Conservation (phyloP, 2,329 filamentous ascomycete species). For the Colletotrichum scovillei region DNA sequence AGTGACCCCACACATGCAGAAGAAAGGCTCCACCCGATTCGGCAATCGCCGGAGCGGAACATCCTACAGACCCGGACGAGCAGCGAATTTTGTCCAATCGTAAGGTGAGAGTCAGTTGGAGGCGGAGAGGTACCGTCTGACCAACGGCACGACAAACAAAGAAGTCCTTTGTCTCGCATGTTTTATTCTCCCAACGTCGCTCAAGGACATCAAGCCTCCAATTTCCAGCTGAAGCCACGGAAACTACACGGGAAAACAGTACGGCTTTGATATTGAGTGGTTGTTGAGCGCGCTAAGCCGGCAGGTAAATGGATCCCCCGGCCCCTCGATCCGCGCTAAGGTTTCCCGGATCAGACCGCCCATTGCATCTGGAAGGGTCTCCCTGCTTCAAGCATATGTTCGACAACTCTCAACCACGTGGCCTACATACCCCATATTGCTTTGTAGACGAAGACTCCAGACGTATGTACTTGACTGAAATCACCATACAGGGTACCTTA, state of each 20-base stretch:
- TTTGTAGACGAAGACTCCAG: background rate
- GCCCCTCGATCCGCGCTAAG: conserved; percentile 19
- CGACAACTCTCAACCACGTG: conserved; percentile 4
- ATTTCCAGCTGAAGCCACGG: too few species aligned
- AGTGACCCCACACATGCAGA: conserved; percentile 1
- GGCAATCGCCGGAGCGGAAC: conserved; percentile 26
- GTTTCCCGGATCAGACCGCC: conserved; percentile 19
- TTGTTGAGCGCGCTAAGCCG: conserved; percentile 15
- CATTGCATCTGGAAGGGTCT: conserved; percentile 25
- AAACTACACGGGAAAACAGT: too few species aligned
- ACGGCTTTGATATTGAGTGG: background rate
- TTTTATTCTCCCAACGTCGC: background rate
- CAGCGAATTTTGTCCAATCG: background rate
- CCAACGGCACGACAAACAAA: background rate
- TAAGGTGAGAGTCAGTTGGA: too few species aligned
- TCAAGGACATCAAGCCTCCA: background rate
- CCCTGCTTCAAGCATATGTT: background rate
- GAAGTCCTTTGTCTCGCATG: background rate
- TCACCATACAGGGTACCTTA: background rate
- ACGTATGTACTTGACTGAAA: background rate
- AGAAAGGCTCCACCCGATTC: conserved; percentile 3
- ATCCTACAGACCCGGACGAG: background rate
- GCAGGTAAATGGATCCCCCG: background rate
- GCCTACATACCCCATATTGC: background rate
- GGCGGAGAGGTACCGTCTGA: too few species aligned